These are phyloP conservation scores for Alloteropsis semialata DNA, from an alignment of 176 grass and related monocot genomes.

Conservation along the genomic window DNA sequence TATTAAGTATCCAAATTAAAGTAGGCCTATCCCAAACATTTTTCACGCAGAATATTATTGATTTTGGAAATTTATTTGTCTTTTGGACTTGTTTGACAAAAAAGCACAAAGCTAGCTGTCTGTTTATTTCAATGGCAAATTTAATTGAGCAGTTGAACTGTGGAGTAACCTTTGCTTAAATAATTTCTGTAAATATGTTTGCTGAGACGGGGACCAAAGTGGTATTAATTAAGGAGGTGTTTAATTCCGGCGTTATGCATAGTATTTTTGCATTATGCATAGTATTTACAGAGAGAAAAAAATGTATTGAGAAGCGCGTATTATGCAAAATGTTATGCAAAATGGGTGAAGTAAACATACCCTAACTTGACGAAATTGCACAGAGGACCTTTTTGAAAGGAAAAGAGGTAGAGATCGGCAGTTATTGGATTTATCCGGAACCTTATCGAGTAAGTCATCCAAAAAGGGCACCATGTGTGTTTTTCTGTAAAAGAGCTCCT, in stretches of 20 bases:
- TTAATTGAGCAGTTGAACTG: not conserved
- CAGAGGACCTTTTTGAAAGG: constrained; percentile 12
- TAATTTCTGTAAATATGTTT: not conserved
- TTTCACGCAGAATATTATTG: too few species aligned
- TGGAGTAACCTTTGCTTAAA: too few species aligned
- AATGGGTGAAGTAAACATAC: too few species aligned
- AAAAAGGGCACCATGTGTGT: not conserved
- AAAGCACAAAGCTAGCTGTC: not conserved
- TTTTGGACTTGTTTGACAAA: not conserved
- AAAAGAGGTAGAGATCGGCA: not conserved
- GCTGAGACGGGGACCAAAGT: not conserved
- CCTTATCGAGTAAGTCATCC: constrained; percentile 52
- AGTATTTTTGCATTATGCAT: too few species aligned
- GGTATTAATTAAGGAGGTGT: not conserved
- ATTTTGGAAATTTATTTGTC: not conserved
- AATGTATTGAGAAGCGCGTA: too few species aligned
- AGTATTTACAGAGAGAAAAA: too few species aligned
- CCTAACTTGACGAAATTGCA: constrained; percentile 16
- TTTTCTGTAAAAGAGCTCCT: constrained; percentile 15
- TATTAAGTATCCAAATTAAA: not conserved
- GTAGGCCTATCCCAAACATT: not conserved
- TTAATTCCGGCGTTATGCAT: too few species aligned
- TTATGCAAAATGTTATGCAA: too few species aligned
- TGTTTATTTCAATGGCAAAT: not conserved
- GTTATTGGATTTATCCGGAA: constrained; percentile 31